Base-by-base conservation (phyloP, 1,284 basidiomycete genomes). In the Apiotrichum brassicae region DNA sequence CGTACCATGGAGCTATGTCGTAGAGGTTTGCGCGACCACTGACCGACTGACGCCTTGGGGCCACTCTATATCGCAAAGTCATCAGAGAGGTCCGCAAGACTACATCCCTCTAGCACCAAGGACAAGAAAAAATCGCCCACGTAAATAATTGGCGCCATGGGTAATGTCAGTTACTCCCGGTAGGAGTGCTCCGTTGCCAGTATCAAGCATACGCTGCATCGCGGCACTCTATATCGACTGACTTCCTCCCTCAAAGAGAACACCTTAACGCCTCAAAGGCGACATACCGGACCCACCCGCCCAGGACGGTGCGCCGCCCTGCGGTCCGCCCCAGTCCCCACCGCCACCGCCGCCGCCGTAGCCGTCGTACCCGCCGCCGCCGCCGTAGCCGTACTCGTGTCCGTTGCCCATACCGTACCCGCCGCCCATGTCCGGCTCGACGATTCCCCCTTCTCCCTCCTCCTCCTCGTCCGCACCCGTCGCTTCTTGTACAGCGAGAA, bases 401-500 rank as follows among this genome's bases (percentile, higher is more conserved):
- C 45, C 54, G 32, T 49, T 47, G 19, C 49, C 49, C 9, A 43
- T 49, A 24, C 40, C 53, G 24, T 47, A 54, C 19, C 42, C 46
- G 28, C 36, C 32, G 6, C 44, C 40, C 49, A 33, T 35, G 36
- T 55, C 56, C 8, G 64, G 67, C 52, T 67, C 66, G 16, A 68
- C 49, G 14, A 66, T 48, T 12, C 51, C 60, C 7, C 44, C 61
- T 16, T 56, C 61, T 9, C 53, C 64, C n/a, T 68, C 65, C 13
- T 68, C 70, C 28, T 64, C 67, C 16, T 51, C 51, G 13, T 61
- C 64, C 16, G 48, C 62, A 16, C 68, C 70, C 19, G 68, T 71
- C 58, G 70, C 72, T 34, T 57, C 57, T 46, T 66, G 60, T 5
- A 71, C 66, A 8, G 61, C 65, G 39, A 86, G 76, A 46, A 90